Evolutionary conservation across 768 basidiomycete species (phyloP).

Genomic region (Boletus rufocinnamomeus): DNA sequence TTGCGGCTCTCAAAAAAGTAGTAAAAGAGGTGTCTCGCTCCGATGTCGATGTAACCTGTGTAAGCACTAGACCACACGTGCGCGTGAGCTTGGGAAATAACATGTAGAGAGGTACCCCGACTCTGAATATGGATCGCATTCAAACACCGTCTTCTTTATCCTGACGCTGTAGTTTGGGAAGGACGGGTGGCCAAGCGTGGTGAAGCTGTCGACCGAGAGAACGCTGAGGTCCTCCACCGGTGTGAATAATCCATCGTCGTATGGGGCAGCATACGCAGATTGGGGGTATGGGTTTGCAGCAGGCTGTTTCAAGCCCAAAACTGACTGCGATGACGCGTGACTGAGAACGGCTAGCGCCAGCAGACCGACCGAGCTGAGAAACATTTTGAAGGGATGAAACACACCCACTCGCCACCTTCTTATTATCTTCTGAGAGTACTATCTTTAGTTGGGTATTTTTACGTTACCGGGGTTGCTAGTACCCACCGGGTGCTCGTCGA

Average conservation of each 20-base stretch:
- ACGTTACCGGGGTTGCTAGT: not conserved
- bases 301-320: conserved; percentile 16
- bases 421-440: not conserved
- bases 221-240: conserved; percentile 31
- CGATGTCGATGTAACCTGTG: conserved; percentile 66
- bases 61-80: conserved; percentile 42
- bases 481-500: too few species aligned
- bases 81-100: not conserved
- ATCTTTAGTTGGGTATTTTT: not conserved
- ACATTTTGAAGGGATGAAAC: not conserved
- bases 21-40: conserved; percentile 65
- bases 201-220: conserved; percentile 36
- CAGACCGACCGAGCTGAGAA: conserved; percentile 11
- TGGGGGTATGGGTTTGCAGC: not conserved
- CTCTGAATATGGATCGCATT: conserved; percentile 30
- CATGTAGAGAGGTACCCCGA: conserved; percentile 11
- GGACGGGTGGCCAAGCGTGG: conserved; percentile 40
- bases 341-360: conserved; percentile 20
- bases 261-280: conserved; percentile 6
- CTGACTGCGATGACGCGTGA: conserved; percentile 22
- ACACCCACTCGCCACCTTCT: not conserved
- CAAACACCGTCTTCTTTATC: conserved; percentile 39
- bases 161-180: conserved; percentile 45
- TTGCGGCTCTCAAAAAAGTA: conserved; percentile 72
- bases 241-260: conserved; percentile 30